Conservation (phyloP, 129 eudicot species). For the Pulicaria dysenterica region DNA sequence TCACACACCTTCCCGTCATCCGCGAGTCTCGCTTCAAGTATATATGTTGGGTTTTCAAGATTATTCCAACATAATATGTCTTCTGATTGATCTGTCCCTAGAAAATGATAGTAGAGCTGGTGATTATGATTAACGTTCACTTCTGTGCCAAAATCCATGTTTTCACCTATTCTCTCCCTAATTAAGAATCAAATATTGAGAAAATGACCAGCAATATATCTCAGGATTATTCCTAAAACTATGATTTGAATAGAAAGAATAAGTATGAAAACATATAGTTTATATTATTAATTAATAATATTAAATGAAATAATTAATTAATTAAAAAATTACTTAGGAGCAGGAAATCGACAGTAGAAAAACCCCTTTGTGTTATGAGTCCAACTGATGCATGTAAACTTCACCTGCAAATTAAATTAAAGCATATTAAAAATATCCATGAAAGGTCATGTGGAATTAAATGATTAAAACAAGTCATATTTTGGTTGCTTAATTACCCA, state of each 20-base stretch:
- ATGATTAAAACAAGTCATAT: no score
- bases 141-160: slow-evolving; percentile 85
- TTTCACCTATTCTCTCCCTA: slow-evolving; percentile 73
- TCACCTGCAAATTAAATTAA: slow-evolving; percentile 58
- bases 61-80: slow-evolving; percentile 87
- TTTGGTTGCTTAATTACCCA: slow-evolving; percentile 51
- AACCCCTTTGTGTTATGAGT: slow-evolving; percentile 91
- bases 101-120: slow-evolving; percentile 68
- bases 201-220: neutral
- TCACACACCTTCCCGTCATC: slow-evolving; percentile 92
- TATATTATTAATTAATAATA: neutral
- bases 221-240: neutral
- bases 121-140: slow-evolving; percentile 67
- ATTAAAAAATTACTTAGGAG: slow-evolving; percentile 91
- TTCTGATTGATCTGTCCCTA: slow-evolving; percentile 86
- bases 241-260: neutral
- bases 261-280: neutral
- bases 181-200: slow-evolving; percentile 13
- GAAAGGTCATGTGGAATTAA: neutral
- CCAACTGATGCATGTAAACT: slow-evolving; percentile 79
- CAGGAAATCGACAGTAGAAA: slow-evolving; percentile 86
- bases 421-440: neutral
- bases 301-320: neutral
- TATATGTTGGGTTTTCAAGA: slow-evolving; percentile 63
- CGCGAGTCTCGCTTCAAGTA: slow-evolving; percentile 55